phyloP scores from a whole-genome alignment of 1,284 basidiomycete genomes.

The Rhodotorula sp. region DNA sequence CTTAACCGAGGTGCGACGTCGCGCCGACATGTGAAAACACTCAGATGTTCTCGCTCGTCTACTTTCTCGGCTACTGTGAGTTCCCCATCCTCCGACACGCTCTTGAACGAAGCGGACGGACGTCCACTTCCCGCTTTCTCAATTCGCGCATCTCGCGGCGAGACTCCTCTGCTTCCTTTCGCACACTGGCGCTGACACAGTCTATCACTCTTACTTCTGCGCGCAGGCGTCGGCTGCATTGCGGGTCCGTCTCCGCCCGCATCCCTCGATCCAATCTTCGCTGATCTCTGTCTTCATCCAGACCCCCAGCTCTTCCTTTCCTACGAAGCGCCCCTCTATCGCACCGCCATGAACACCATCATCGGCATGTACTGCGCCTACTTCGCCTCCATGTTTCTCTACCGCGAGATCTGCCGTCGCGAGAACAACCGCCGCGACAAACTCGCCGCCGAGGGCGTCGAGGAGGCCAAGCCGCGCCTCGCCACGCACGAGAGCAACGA shows the following conservation, averaged over 20 bases:
- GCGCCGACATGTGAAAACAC: background rate
- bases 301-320: slow-evolving; percentile 14
- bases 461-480: slow-evolving; percentile 4
- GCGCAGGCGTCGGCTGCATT: slow-evolving; percentile 1
- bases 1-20: background rate
- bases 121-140: no score
- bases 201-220: background rate
- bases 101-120: no score
- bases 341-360: slow-evolving; percentile 13
- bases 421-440: slow-evolving; percentile 21
- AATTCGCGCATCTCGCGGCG: no score
- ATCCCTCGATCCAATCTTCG: background rate
- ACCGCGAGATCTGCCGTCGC: slow-evolving; percentile 8
- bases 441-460: slow-evolving; percentile 16
- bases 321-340: slow-evolving; percentile 6
- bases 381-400: slow-evolving; percentile 6
- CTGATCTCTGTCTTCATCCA: background rate
- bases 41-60: slow-evolving; percentile 12
- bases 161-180: background rate
- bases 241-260: background rate
- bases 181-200: background rate
- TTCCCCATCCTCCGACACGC: background rate
- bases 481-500: slow-evolving; percentile 15
- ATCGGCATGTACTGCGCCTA: slow-evolving; percentile 10
- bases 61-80: slow-evolving; percentile 12